phyloP scores from a whole-genome alignment of 441 rosid genomes.

The Capsella rubella region DNA sequence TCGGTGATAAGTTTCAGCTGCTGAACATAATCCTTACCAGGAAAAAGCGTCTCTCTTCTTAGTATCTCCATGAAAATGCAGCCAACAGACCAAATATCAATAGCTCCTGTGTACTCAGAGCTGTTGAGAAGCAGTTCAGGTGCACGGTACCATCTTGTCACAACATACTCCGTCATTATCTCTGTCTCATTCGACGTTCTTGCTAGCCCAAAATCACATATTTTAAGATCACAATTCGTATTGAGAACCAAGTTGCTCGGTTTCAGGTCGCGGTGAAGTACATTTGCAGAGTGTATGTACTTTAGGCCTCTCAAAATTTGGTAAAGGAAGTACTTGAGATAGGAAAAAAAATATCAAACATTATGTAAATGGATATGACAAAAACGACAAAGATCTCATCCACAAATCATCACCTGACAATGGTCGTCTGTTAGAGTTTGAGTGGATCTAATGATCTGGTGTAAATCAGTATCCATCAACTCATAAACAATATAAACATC shows the following conservation, averaged over 20 bases:
- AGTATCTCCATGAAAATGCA: slow-evolving; percentile 75
- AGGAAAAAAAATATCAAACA: slow-evolving; percentile 6
- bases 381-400: background rate
- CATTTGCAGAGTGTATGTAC: slow-evolving; percentile 80
- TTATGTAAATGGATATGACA: background rate
- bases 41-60: slow-evolving; percentile 65
- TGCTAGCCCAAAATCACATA: slow-evolving; percentile 78
- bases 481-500: slow-evolving; percentile 74
- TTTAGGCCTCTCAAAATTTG: slow-evolving; percentile 71
- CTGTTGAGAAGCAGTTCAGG: slow-evolving; percentile 78
- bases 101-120: slow-evolving; percentile 75
- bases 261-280: slow-evolving; percentile 74
- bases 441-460: slow-evolving; percentile 66
- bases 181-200: slow-evolving; percentile 74
- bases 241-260: slow-evolving; percentile 77
- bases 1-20: slow-evolving; percentile 72
- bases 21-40: slow-evolving; percentile 78
- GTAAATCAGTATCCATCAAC: slow-evolving; percentile 74
- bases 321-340: slow-evolving; percentile 62
- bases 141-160: slow-evolving; percentile 74
- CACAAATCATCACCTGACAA: slow-evolving; percentile 50
- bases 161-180: slow-evolving; percentile 78
- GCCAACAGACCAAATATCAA: slow-evolving; percentile 83
- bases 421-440: slow-evolving; percentile 68
- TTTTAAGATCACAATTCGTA: slow-evolving; percentile 70